These are phyloP conservation scores for Aspergillus avenaceus DNA, from an alignment of 495 filamentous ascomycete genomes.

Conservation along the genomic window DNA sequence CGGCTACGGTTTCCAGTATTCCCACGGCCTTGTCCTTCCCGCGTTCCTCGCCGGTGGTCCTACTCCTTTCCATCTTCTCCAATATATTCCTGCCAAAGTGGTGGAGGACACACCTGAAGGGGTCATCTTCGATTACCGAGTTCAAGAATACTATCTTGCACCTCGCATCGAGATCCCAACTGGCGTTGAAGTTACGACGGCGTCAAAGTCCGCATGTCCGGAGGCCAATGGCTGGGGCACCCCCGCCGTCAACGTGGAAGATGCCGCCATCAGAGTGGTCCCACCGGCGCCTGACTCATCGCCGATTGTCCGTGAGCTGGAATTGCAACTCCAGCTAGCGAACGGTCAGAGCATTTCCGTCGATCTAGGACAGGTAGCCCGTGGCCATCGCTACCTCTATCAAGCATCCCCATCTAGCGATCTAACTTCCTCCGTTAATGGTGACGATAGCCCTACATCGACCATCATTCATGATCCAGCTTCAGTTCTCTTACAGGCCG, in stretches of 20 bases:
- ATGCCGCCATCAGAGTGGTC: too few relatives aligned
- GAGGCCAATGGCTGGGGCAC: too few relatives aligned
- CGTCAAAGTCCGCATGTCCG: neutral
- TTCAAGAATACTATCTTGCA: conserved; percentile 25
- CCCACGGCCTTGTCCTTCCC: conserved; percentile 23
- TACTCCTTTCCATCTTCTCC: conserved; percentile 19
- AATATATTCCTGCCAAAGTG: conserved; percentile 22
- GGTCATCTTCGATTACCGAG: conserved; percentile 23
- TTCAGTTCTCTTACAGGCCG: conserved; percentile 8
- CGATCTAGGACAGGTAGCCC: too few relatives aligned
- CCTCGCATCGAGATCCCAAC: conserved; percentile 18
- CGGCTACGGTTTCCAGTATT: conserved; percentile 35
- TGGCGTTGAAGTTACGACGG: neutral
- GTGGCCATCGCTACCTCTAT: too few relatives aligned
- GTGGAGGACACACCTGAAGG: conserved; percentile 4
- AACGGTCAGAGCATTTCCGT: too few relatives aligned
- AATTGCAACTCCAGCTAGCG: too few relatives aligned
- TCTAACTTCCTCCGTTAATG: conserved; percentile 5
- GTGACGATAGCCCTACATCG: neutral
- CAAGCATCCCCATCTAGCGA: too few relatives aligned
- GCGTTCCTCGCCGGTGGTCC: conserved; percentile 15
- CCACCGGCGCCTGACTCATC: too few relatives aligned
- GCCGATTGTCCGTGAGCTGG: too few relatives aligned
- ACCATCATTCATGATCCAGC: conserved; percentile 3
- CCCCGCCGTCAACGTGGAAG: too few relatives aligned